Evolutionary conservation across 2,329 filamentous ascomycete species (phyloP), one percentile per base, ranked within the genome.

Genomic region (Pezicula neosporulosa): DNA sequence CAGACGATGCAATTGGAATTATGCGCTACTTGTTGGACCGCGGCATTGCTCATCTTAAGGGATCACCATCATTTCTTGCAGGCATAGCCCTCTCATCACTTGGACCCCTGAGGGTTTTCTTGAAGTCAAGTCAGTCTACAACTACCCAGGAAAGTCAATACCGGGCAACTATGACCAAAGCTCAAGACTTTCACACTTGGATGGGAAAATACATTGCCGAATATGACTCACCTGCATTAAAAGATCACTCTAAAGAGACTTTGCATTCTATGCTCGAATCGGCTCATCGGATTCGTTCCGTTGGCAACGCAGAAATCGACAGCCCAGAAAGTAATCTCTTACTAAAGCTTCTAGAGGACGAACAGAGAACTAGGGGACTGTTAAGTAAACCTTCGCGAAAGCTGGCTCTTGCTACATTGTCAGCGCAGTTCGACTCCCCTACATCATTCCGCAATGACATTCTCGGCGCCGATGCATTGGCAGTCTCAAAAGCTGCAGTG

Each of bases 141-240:
- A 93, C 87, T 4, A 93, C 89, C 0, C 90, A 96, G 61, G 89
- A 95, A 65, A 90, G 81, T 53, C 89, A 96, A 60, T 88, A 93
- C 66, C 80, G 81, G 57, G 80, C 81, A 6, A 96, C 90, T 1
- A 83, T 91, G 74, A 82, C 76, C 53, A 93, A 87, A 62, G 87
- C 90, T 6, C 79, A 86, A 54, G 71, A 68, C 1, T 97, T 99
- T 60, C 86, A 92, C 60, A 67, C 72, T 10, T 97, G 92, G 91
- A 82, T 97, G 46, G 78, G 80, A 8, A 73, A 79, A 44, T 91
- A 87, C 59, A 74, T 97, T 4, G 72, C 79, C 15, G 68, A 72
- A 0, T 93, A 89, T 56, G 70, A 76, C 7, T 84, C 83, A 2
- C 55, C 56, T 18, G 27, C 24, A 13, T 39, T 63, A 5, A 51